Conservation (phyloP, 2,329 filamentous ascomycete species). For the Aspergillus fischeri region DNA sequence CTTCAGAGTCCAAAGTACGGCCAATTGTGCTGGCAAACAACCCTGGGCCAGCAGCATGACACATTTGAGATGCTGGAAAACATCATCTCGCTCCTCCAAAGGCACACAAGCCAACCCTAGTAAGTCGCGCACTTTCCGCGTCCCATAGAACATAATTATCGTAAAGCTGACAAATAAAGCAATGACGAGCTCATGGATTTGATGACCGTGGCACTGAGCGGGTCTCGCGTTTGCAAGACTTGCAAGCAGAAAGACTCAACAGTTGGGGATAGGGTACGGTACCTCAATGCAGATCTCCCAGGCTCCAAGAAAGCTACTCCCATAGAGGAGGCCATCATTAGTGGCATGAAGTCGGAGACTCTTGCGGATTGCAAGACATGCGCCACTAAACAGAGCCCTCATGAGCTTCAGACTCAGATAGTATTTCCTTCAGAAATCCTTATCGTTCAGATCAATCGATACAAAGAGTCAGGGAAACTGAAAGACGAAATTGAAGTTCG, state of each 20-base stretch:
- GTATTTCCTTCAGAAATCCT: constrained; percentile 16
- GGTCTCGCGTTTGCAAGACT: neutral
- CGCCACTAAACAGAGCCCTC: neutral
- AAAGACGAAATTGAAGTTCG: constrained; percentile 1
- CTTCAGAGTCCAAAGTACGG: neutral
- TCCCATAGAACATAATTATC: neutral
- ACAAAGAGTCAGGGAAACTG: neutral
- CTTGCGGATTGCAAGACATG: constrained; percentile 7
- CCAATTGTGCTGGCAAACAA: neutral
- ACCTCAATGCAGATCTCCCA: neutral
- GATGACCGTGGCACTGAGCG: neutral
- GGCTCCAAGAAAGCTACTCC: neutral
- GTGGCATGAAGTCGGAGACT: neutral
- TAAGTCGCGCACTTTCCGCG: neutral
- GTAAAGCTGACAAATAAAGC: neutral
- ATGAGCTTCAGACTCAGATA: constrained; percentile 5
- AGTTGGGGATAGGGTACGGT: neutral
- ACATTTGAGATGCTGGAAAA: constrained; percentile 13
- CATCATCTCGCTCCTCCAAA: constrained; percentile 4
- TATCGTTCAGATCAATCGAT: constrained; percentile 19
- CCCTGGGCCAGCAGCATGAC: constrained; percentile 11
- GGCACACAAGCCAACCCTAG: neutral
- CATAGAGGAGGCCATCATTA: neutral
- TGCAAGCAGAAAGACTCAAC: neutral
- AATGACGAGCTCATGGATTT: neutral